Percentiles rank a stretch among this genome's conserved stretches.
These are phyloP conservation scores for Striga hermonthica DNA, from an alignment of 305 asterid genomes.

Conservation along the genomic window DNA sequence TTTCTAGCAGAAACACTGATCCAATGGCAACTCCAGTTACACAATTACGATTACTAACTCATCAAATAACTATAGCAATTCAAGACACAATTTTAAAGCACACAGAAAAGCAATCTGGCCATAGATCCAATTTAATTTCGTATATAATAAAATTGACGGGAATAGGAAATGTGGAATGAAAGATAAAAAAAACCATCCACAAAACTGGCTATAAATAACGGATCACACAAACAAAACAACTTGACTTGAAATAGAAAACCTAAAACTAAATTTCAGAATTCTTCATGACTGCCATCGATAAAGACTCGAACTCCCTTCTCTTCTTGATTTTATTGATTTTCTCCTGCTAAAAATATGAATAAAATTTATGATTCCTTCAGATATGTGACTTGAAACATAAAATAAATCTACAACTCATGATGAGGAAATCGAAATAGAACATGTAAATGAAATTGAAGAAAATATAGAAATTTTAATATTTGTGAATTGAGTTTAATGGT, in stretches of 20 bases:
- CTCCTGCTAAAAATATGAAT: not conserved
- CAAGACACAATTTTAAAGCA: no score
- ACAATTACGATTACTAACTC: no score
- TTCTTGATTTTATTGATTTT: constrained; percentile 8
- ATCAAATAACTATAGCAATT: no score
- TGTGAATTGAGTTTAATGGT: constrained; percentile 48
- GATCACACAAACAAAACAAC: no score
- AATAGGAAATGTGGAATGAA: no score
- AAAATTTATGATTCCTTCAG: constrained; percentile 30
- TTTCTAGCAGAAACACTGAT: no score
- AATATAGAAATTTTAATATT: constrained; percentile 16
- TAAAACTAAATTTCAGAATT: constrained; percentile 45
- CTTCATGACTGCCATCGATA: constrained; percentile 30
- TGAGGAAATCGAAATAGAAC: constrained; percentile 12
- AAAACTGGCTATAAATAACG: no score
- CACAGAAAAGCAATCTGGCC: no score
- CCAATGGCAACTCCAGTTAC: no score
- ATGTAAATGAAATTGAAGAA: constrained; percentile 25
- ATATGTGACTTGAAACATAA: constrained; percentile 15
- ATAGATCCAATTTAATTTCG: no score
- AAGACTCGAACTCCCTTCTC: constrained; percentile 22
- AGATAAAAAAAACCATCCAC: no score
- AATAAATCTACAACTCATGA: not conserved
- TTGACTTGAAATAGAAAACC: constrained; percentile 37
- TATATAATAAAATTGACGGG: no score